These are phyloP conservation scores for Tinospora cordifolia DNA, from an alignment of 164 flowering plant species.

Conservation along the genomic window DNA sequence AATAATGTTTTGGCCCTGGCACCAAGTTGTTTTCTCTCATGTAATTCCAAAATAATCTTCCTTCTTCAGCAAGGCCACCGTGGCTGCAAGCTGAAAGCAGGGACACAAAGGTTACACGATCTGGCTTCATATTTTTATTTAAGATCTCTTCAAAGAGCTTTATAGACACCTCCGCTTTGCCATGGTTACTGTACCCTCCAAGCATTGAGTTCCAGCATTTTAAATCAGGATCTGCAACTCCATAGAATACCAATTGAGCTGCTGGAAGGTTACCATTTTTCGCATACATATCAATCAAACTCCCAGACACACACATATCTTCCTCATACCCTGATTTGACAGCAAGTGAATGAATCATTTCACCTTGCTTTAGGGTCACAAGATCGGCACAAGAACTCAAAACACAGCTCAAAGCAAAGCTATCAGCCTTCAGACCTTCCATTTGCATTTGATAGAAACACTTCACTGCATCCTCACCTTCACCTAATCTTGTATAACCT, in stretches of 20 bases:
- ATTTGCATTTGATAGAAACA: slow-evolving; percentile 45
- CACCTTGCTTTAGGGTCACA: slow-evolving; percentile 58
- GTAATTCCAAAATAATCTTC: slow-evolving; percentile 51
- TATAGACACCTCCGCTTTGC: slow-evolving; percentile 55
- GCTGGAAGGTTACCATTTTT: slow-evolving; percentile 57
- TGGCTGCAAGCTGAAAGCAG: slow-evolving; percentile 77
- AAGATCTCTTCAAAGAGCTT: slow-evolving; percentile 37
- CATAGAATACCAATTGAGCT: slow-evolving; percentile 40
- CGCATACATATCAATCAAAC: slow-evolving; percentile 76
- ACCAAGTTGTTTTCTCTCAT: slow-evolving; percentile 41
- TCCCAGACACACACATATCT: slow-evolving; percentile 56
- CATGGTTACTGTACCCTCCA: slow-evolving; percentile 71
- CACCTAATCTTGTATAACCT: slow-evolving; percentile 45
- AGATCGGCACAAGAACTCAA: slow-evolving; percentile 82
- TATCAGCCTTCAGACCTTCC: slow-evolving; percentile 48
- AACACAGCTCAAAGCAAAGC: slow-evolving; percentile 60
- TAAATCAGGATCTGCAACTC: slow-evolving; percentile 47
- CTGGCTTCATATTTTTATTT: slow-evolving; percentile 37
- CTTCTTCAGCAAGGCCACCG: slow-evolving; percentile 48
- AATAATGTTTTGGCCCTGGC: slow-evolving; percentile 69
- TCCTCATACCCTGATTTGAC: slow-evolving; percentile 48
- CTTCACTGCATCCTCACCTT: slow-evolving; percentile 48
- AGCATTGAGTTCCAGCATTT: slow-evolving; percentile 86
- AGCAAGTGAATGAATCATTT: slow-evolving; percentile 59
- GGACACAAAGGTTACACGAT: slow-evolving; percentile 63